Base-by-base conservation (phyloP, 2,329 filamentous ascomycete genomes). In the Aquanectria penicillioides region DNA sequence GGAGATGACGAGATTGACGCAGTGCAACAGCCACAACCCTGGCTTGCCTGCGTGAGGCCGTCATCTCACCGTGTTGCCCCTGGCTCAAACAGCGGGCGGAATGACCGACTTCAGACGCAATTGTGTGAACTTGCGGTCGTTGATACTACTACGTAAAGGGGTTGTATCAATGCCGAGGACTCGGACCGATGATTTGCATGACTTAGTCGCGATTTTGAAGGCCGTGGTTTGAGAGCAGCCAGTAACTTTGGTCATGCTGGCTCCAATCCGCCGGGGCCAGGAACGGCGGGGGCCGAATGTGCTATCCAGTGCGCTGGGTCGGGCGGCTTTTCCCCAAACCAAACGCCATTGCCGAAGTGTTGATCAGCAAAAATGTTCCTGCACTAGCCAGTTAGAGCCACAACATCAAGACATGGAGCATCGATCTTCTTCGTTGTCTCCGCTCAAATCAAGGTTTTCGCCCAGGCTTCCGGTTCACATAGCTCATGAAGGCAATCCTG, bases 1-100 rank as follows among this genome's bases (percentile, higher is more conserved):
- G 49, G 57, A 54, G 36, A 67, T 64, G 40, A 59, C 57, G 57
- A 64, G 52, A 52, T 34, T 57, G 55, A 53, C 54, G 62, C 62
- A 52, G 49, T 60, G 59, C 60, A 55, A 51, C 62, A 46, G 43
- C 41, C 26, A 40, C 50, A 47, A 46, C 50, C 50, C 49, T 41
- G 23, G 34, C 20, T 20, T 6, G 17, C 15, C 41, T 57, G 47
- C 40, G 29, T 40, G 51, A 53, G 54, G 56, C 51, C 46, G 47
- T 57, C 47, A 48, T 48, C 48, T 41, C 17, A 43, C 15, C 22
- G 41, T 22, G 23, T 37, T 56, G 28, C 49, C 49, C 51, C 49
- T 33, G 37, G 23, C 34, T 31, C 12, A 31, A 29, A 34, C n/a
- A 15, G 29, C 15, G 20, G 40, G 34, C 38, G 28, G 31, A 18